Evolutionary conservation across 2,329 filamentous ascomycete species (phyloP), one percentile per base, ranked within the genome.

Genomic region (Neonectria faginata): DNA sequence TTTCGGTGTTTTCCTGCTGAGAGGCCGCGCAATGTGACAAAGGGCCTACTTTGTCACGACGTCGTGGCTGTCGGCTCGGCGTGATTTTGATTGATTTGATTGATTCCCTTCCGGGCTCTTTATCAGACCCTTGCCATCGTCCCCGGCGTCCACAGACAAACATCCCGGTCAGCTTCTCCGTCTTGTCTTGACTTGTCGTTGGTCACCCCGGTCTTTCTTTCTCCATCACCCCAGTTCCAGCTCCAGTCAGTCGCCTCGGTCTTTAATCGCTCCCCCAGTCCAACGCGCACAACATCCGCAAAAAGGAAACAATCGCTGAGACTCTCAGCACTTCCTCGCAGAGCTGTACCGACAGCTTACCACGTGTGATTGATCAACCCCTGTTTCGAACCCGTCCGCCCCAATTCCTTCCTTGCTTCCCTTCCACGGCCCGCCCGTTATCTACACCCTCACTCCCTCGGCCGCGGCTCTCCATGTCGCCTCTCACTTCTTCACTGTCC

Each of bases 351-450:
- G 50, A 61, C 55, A 55, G 36, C 62, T 58, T 18, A 44, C 59
- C 59, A 62, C 59, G 50, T 62, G 63, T 62, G 39, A 45, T 58
- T 52, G 47, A 62, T 31, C 41, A 16, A 50, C 22, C 33, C 25
- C 29, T 33, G 48, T 33, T 51, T 51, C 48, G 29, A 33, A 31
- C 51, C 54, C 45, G 48, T 41, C 27, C 20, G 42, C 27, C 25
- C 25, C 25, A 25, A 25, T 25, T 39, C 18, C 18, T 58, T 56
- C 61, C 31, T 68, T 67, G 60, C 61, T 5, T 25, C 25, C 25
- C 53, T 59, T 56, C 9, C 47, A 45, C 60, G 56, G 42, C 27
- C 59, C 14, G 16, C 25, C 70, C 62, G 60, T 61, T 62, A 67
- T 57, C 48, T 51, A 31, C 47, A 33, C 27, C 27, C 44, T 47